phyloP scores from a whole-genome alignment of 441 rosid genomes.

The Flueggea neowawraea region DNA sequence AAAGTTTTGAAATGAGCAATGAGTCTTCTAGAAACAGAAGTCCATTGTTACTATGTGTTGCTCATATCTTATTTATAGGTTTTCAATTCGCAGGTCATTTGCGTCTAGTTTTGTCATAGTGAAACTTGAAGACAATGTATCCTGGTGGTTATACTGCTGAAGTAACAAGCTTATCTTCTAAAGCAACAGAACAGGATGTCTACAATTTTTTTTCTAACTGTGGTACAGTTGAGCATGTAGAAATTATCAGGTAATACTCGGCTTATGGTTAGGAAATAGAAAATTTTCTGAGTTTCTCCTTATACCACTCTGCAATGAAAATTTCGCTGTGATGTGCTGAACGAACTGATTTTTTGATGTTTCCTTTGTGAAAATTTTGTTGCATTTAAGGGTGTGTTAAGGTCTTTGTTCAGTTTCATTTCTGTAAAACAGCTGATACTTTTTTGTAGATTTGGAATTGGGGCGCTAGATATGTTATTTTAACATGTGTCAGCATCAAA shows the following conservation, averaged over 20 bases:
- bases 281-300: neutral
- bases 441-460: too few species aligned
- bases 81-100: neutral
- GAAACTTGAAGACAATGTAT: slow-evolving; percentile 38
- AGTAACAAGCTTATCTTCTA: slow-evolving; percentile 70
- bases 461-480: too few species aligned
- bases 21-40: slow-evolving; percentile 9
- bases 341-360: too few species aligned
- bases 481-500: too few species aligned
- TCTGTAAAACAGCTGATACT: too few species aligned
- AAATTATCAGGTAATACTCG: slow-evolving; percentile 54
- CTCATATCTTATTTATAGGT: slow-evolving; percentile 12
- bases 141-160: slow-evolving; percentile 72
- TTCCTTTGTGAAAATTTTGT: too few species aligned
- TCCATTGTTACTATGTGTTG: slow-evolving; percentile 3
- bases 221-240: slow-evolving; percentile 62
- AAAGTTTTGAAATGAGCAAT: slow-evolving; percentile 16
- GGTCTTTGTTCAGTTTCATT: too few species aligned
- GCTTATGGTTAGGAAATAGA: slow-evolving; percentile 1
- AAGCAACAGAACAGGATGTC: slow-evolving; percentile 67
- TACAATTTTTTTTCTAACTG: slow-evolving; percentile 63
- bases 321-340: too few species aligned
- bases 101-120: slow-evolving; percentile 5
- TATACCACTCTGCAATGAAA: too few species aligned
- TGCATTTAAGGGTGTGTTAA: too few species aligned